phyloP scores from a whole-genome alignment of 1,284 basidiomycete species.

The Rhodotorula glutinis region DNA sequence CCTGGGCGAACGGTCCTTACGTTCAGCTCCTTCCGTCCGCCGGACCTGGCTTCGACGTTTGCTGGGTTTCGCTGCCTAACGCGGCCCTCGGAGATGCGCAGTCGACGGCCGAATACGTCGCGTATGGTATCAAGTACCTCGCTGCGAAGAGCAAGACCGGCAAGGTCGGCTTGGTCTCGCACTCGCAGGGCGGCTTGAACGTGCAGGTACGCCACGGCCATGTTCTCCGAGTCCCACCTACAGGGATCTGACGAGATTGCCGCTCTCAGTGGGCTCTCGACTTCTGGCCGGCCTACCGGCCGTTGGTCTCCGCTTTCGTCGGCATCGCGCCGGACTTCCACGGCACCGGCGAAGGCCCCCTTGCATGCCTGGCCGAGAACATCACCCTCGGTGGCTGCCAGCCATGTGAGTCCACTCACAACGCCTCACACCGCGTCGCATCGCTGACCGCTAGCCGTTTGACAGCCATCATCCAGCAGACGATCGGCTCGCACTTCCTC shows the following conservation, averaged over 20 bases:
- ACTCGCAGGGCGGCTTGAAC: slow-evolving; percentile 47
- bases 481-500: slow-evolving; percentile 43
- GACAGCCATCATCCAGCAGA: slow-evolving; percentile 44
- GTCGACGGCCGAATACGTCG: slow-evolving; percentile 46
- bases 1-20: slow-evolving; percentile 43
- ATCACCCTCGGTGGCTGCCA: slow-evolving; percentile 25
- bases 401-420: background rate
- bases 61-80: slow-evolving; percentile 42
- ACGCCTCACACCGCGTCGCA: too few species aligned
- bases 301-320: slow-evolving; percentile 43
- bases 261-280: slow-evolving; percentile 44
- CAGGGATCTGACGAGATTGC: too few species aligned
- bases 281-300: slow-evolving; percentile 44
- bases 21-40: slow-evolving; percentile 25
- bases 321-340: slow-evolving; percentile 46
- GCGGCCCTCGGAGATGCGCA: slow-evolving; percentile 45
- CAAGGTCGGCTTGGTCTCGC: slow-evolving; percentile 46
- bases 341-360: slow-evolving; percentile 32
- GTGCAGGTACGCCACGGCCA: slow-evolving; percentile 22
- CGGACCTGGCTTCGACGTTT: slow-evolving; percentile 44
- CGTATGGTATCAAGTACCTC: slow-evolving; percentile 43
- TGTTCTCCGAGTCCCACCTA: too few species aligned
- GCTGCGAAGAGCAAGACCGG: slow-evolving; percentile 41
- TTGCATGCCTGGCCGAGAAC: slow-evolving; percentile 9
- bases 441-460: background rate